Evolutionary conservation across 2,329 filamentous ascomycete genomes (phyloP).

Genomic region (Colletotrichum sp.): DNA sequence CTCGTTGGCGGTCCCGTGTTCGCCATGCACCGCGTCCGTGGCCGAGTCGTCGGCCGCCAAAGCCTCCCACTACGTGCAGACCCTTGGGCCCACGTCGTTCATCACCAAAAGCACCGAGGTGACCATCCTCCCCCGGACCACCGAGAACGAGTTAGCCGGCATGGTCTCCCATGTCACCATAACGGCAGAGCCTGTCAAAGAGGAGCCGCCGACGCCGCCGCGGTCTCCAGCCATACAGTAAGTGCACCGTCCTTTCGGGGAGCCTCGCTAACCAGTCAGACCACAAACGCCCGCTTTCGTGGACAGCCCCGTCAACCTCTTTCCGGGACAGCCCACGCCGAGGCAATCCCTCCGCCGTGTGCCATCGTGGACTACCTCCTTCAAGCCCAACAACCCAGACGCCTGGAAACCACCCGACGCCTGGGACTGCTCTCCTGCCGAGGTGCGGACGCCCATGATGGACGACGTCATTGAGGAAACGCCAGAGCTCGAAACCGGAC

Average conservation of each 20-base stretch:
- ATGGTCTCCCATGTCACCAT: conserved; percentile 42
- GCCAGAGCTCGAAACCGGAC: conserved; percentile 22
- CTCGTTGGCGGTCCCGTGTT: conserved; percentile 32
- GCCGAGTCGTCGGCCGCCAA: conserved; percentile 31
- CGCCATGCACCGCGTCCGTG: conserved; percentile 35
- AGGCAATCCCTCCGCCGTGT: conserved; percentile 6
- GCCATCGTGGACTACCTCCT: conserved; percentile 25
- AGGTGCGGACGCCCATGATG: conserved; percentile 20
- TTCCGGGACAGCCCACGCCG: conserved; percentile 5
- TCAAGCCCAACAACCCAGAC: conserved; percentile 40
- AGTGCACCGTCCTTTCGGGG: not conserved
- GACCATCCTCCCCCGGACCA: conserved; percentile 34
- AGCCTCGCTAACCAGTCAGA: not conserved
- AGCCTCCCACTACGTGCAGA: conserved; percentile 39
- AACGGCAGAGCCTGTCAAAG: conserved; percentile 30
- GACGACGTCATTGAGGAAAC: conserved; percentile 25
- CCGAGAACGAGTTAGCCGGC: conserved; percentile 37
- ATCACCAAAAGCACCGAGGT: conserved; percentile 46
- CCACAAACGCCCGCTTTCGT: not conserved
- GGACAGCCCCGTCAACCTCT: conserved; percentile 20
- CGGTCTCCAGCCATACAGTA: conserved; percentile 33
- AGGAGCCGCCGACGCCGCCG: conserved; percentile 30
- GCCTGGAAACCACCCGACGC: conserved; percentile 51
- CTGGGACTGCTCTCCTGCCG: conserved; percentile 41
- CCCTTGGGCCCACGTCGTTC: conserved; percentile 45